phyloP scores from a whole-genome alignment of 805 yeast species.

The Blastobotrys terrestris region DNA sequence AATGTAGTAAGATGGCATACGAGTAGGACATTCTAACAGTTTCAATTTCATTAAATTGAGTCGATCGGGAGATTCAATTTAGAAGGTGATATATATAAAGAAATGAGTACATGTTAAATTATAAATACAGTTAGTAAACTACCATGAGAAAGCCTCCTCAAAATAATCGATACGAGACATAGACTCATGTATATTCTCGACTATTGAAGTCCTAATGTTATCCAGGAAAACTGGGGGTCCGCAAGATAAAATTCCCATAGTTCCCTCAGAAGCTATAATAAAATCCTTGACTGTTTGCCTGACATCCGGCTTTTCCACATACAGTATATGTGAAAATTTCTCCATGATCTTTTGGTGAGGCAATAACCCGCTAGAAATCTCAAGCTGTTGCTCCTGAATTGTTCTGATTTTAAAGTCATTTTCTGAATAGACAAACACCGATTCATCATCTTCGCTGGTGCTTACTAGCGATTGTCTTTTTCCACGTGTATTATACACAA shows the following conservation, averaged over 20 bases:
- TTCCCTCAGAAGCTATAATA: slow-evolving; percentile 24
- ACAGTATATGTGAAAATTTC: neutral
- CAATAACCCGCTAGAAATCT: neutral
- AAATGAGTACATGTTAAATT: neutral
- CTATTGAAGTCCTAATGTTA: slow-evolving; percentile 41
- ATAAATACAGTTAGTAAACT: slow-evolving; percentile 4
- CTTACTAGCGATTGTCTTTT: neutral
- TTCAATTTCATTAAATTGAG: no score
- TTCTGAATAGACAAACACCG: neutral
- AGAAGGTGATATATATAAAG: no score
- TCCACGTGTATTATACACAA: neutral
- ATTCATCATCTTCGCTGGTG: neutral
- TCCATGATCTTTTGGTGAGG: slow-evolving; percentile 1
- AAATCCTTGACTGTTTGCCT: slow-evolving; percentile 9
- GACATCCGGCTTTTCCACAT: slow-evolving; percentile 11
- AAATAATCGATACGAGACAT: slow-evolving; percentile 27
- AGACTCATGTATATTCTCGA: slow-evolving; percentile 5
- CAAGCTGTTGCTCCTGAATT: slow-evolving; percentile 1
- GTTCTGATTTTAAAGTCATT: neutral
- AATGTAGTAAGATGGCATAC: no score
- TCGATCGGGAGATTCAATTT: no score
- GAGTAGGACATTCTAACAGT: no score
- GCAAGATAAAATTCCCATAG: slow-evolving; percentile 48
- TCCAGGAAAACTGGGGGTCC: slow-evolving; percentile 57
- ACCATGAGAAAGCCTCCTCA: slow-evolving; percentile 35